A percentile compares a stretch with the other conserved stretches of the same genome.
phyloP scores from a whole-genome alignment of 1,284 basidiomycete species.

The Malassezia psittaci region DNA sequence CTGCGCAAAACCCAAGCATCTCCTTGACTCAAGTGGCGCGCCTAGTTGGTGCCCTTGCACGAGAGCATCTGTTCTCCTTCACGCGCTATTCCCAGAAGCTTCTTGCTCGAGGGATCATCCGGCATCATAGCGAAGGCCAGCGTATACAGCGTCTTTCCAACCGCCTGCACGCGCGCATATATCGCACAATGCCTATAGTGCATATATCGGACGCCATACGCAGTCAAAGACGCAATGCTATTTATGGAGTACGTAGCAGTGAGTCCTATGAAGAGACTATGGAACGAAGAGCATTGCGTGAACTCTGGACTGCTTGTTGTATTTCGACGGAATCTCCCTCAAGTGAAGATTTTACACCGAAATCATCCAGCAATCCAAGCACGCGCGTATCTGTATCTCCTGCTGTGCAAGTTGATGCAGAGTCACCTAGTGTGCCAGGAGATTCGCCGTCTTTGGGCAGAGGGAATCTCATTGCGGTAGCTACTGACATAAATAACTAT shows the following conservation, averaged over 20 bases:
- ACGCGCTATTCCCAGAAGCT: slow-evolving; percentile 72
- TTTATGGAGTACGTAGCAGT: slow-evolving; percentile 36
- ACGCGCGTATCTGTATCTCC: neutral
- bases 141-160: slow-evolving; percentile 4
- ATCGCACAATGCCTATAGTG: slow-evolving; percentile 34
- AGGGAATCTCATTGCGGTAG: neutral
- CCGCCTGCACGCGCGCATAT: slow-evolving; percentile 27
- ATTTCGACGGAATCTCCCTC: neutral
- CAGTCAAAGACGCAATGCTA: slow-evolving; percentile 34
- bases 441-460: neutral
- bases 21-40: neutral
- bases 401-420: neutral
- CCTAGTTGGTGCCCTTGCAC: slow-evolving; percentile 62
- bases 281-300: slow-evolving; percentile 34
- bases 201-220: slow-evolving; percentile 23
- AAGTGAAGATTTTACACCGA: no score
- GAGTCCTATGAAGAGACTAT: slow-evolving; percentile 44
- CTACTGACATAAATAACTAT: neutral
- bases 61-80: slow-evolving; percentile 68
- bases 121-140: neutral
- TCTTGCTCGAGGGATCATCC: slow-evolving; percentile 60
- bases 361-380: neutral
- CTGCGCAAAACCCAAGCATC: neutral
- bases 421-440: neutral
- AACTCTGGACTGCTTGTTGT: slow-evolving; percentile 16